Conservation (phyloP, 257 asterid species). For the Nicotiana tabacum region DNA sequence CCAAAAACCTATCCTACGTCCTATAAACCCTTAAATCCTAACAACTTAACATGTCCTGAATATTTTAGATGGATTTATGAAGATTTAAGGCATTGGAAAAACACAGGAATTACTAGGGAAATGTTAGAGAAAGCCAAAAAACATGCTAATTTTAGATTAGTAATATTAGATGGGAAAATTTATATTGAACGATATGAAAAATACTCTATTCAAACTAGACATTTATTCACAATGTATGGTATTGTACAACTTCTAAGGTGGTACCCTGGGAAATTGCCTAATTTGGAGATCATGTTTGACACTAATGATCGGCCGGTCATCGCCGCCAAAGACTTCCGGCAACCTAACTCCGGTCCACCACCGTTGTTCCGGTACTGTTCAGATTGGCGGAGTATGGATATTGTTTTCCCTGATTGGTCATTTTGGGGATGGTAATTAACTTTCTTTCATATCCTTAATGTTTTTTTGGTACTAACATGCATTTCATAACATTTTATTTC, state of each 20-base stretch:
- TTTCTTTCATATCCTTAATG: not conserved
- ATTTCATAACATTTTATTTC: not conserved
- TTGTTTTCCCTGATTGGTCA: slow-evolving; percentile 20
- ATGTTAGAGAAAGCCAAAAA: not conserved
- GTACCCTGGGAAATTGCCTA: not conserved
- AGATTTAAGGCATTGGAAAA: slow-evolving; percentile 6
- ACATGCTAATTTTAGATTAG: slow-evolving; percentile 2
- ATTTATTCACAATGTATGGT: not conserved
- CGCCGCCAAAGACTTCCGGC: not conserved
- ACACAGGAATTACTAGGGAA: slow-evolving; percentile 10
- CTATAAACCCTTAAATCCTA: slow-evolving; percentile 1
- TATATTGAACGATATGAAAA: not conserved
- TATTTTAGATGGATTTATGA: slow-evolving; percentile 15
- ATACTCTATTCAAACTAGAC: not conserved
- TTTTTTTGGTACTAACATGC: no score
- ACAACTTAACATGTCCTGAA: slow-evolving; percentile 9
- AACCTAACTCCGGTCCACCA: not conserved
- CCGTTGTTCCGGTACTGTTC: slow-evolving; percentile 17
- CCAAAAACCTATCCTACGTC: slow-evolving; percentile 25
- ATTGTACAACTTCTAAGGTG: not conserved
- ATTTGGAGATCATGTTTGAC: slow-evolving; percentile 8
- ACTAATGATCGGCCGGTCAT: not conserved
- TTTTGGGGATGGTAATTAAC: slow-evolving; percentile 15
- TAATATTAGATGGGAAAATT: not conserved
- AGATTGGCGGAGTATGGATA: slow-evolving; percentile 2